phyloP scores from a whole-genome alignment of 2,329 filamentous ascomycete genomes.

The Chrysoporthe austroafricana region DNA sequence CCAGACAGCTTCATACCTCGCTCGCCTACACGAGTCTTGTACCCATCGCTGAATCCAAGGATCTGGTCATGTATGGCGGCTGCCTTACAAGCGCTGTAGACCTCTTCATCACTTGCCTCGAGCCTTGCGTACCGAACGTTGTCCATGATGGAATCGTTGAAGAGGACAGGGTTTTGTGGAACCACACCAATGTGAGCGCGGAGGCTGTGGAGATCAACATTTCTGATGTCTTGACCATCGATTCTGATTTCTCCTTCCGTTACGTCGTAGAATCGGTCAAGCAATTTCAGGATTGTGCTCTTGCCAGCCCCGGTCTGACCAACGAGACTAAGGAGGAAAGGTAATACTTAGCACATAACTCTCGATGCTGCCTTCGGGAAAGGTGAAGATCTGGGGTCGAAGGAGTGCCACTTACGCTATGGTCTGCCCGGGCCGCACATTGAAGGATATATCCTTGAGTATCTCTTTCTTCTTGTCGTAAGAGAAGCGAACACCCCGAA shows the following conservation, averaged over 20 bases:
- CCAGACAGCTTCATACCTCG: slow-evolving; percentile 65
- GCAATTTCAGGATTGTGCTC: slow-evolving; percentile 61
- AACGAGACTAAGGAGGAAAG: slow-evolving; percentile 46
- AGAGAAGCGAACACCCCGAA: slow-evolving; percentile 59
- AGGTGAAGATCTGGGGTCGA: no score
- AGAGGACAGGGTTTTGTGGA: slow-evolving; percentile 59
- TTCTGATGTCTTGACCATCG: slow-evolving; percentile 60
- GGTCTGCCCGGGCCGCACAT: slow-evolving; percentile 49
- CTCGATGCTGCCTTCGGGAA: no score
- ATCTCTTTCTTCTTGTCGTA: slow-evolving; percentile 64
- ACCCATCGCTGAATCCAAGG: slow-evolving; percentile 55
- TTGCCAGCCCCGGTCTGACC: slow-evolving; percentile 64
- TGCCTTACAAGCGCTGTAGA: slow-evolving; percentile 57
- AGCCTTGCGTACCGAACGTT: slow-evolving; percentile 62
- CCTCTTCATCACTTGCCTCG: slow-evolving; percentile 58
- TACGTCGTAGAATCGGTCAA: slow-evolving; percentile 64
- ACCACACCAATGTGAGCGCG: slow-evolving; percentile 60
- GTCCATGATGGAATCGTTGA: slow-evolving; percentile 63
- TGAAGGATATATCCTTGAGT: slow-evolving; percentile 57
- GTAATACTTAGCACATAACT: not conserved
- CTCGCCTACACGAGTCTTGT: slow-evolving; percentile 55
- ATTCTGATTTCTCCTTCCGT: slow-evolving; percentile 56
- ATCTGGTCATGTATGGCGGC: slow-evolving; percentile 64
- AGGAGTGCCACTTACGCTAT: slow-evolving; percentile 18
- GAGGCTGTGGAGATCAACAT: slow-evolving; percentile 56